Evolutionary conservation across 2,329 filamentous ascomycete species (phyloP).

Genomic region (Phaeomoniella chlamydospora): DNA sequence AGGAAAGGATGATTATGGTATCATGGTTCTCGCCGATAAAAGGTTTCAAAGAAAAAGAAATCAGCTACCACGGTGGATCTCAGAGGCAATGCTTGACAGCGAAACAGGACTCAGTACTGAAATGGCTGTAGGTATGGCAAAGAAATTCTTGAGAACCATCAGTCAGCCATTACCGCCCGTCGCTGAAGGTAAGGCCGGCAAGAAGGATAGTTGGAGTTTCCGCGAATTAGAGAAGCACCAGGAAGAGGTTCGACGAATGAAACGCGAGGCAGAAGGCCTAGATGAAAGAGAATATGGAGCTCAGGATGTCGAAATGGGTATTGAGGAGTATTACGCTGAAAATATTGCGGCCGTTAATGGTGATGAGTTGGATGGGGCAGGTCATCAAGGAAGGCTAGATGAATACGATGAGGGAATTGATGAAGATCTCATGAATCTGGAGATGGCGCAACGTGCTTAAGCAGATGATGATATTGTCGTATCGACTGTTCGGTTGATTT

Average conservation of each 20-base stretch:
- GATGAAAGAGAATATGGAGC: constrained; percentile 13
- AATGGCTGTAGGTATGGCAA: constrained; percentile 79
- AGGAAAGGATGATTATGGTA: constrained; percentile 98
- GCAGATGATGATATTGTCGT: too few species aligned
- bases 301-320: constrained; percentile 12
- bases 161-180: constrained; percentile 62
- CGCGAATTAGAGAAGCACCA: constrained; percentile 60
- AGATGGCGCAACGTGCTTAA: not conserved
- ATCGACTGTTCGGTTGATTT: too few species aligned
- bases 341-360: constrained; percentile 5
- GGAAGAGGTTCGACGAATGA: constrained; percentile 50
- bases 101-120: constrained; percentile 89
- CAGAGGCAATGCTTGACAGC: constrained; percentile 67
- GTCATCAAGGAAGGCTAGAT: constrained; percentile 16
- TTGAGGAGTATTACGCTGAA: constrained; percentile 10
- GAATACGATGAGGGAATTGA: constrained; percentile 17
- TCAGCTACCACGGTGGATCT: constrained; percentile 95
- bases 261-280: constrained; percentile 30
- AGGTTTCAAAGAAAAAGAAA: constrained; percentile 81
- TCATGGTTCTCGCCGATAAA: constrained; percentile 94
- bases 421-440: constrained; percentile 1
- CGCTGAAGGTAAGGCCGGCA: constrained; percentile 21
- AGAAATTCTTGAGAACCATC: constrained; percentile 82
- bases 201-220: constrained; percentile 82
- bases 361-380: constrained; percentile 9